These are phyloP conservation scores for Zymoseptoria ardabiliae DNA, from an alignment of 2,329 filamentous ascomycete species.

Conservation along the genomic window DNA sequence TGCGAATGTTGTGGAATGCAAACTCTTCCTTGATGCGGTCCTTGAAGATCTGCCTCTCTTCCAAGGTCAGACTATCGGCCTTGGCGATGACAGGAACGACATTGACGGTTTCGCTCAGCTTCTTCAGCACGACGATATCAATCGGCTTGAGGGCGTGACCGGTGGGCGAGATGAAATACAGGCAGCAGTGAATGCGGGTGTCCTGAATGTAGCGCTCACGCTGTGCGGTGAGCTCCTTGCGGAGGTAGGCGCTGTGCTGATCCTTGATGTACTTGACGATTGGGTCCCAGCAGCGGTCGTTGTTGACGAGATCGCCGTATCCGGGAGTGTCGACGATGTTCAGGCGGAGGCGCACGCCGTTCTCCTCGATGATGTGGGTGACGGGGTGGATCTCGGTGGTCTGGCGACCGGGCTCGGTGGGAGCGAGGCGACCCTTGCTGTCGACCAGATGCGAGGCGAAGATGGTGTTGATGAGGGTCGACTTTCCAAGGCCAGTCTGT, in stretches of 20 bases:
- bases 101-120: conserved; percentile 98
- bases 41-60: conserved; percentile 96
- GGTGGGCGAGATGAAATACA: conserved; percentile 99
- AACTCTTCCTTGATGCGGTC: conserved; percentile 99
- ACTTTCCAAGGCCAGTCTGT: conserved; percentile 97
- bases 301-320: conserved; percentile 98
- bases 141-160: conserved; percentile 98
- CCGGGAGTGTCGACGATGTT: conserved; percentile 99
- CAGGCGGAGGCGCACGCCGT: conserved; percentile 89
- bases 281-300: conserved; percentile 99
- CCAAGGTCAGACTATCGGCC: conserved; percentile 88
- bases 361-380: conserved; percentile 99
- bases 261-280: conserved; percentile 99
- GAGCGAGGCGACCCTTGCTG: conserved; percentile 89
- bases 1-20: conserved; percentile 98
- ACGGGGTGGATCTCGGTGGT: conserved; percentile 98
- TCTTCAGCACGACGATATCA: conserved; percentile 99
- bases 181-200: conserved; percentile 97
- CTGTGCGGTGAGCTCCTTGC: conserved; percentile 98
- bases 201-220: conserved; percentile 99
- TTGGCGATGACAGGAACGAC: conserved; percentile 98
- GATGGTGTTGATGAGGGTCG: conserved; percentile 99
- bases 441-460: conserved; percentile 99
- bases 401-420: conserved; percentile 85
- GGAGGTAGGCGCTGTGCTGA: conserved; percentile 97